A percentile compares a stretch with the other conserved stretches of the same genome.
Conservation (phyloP, 768 basidiomycete species). For the Leccinum subtestaceum region DNA sequence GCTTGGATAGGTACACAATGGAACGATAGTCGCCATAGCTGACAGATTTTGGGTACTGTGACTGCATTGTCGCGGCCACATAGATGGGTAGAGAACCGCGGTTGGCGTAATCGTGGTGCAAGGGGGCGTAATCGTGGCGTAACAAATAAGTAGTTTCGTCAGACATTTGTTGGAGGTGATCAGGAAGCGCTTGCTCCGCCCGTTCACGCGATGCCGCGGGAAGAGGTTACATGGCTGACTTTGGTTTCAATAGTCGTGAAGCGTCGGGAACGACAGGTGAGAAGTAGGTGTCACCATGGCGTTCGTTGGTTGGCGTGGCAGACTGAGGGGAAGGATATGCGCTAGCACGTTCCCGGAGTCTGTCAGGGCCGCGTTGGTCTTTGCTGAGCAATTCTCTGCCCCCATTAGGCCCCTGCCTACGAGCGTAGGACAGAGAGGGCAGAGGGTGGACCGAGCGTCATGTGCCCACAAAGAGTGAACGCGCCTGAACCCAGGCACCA, state of each 20-base stretch:
- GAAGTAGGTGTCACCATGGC: slow-evolving; percentile 1
- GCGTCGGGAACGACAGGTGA: background rate
- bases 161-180: slow-evolving; percentile 3
- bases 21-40: slow-evolving; percentile 10
- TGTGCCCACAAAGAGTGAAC: slow-evolving; percentile 25
- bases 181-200: background rate
- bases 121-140: slow-evolving; percentile 7
- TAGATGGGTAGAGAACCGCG: background rate
- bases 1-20: slow-evolving; percentile 2
- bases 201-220: background rate
- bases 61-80: slow-evolving; percentile 4
- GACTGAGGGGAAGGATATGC: slow-evolving; percentile 15
- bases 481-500: slow-evolving; percentile 4
- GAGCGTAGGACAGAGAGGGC: slow-evolving; percentile 36
- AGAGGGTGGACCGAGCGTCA: slow-evolving; percentile 27
- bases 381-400: background rate
- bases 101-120: slow-evolving; percentile 1
- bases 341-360: background rate
- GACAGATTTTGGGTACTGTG: slow-evolving; percentile 6
- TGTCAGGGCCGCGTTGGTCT: background rate
- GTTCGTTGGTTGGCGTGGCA: slow-evolving; percentile 22
- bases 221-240: background rate
- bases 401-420: slow-evolving; percentile 9
- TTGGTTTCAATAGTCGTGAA: background rate
- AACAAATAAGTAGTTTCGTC: slow-evolving; percentile 24